Evolutionary conservation across 306 rosid species (phyloP).

Genomic region (Trifolium subterraneum): DNA sequence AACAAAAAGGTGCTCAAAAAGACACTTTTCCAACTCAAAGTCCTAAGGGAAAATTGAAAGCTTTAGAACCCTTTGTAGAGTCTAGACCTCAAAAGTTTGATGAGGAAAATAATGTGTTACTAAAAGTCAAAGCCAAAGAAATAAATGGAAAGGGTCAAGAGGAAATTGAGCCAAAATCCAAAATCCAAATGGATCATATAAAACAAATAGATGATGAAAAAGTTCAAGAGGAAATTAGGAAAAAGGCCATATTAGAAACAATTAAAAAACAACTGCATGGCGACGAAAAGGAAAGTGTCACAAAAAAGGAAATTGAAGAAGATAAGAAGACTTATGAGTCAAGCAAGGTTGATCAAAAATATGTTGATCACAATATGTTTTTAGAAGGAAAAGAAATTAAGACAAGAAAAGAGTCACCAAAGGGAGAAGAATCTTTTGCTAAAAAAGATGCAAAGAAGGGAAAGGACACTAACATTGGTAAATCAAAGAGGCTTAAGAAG

Average conservation of each 20-base stretch:
- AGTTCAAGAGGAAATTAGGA: slow-evolving; percentile 18
- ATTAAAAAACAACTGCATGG: slow-evolving; percentile 19
- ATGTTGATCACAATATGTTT: not conserved
- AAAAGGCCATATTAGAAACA: slow-evolving; percentile 15
- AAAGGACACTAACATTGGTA: slow-evolving; percentile 13
- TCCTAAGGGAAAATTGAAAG: slow-evolving; percentile 36
- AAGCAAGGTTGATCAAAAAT: slow-evolving; percentile 30
- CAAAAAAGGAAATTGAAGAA: slow-evolving; percentile 19
- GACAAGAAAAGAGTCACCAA: slow-evolving; percentile 33
- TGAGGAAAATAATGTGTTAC: slow-evolving; percentile 26
- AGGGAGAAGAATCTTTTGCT: not conserved
- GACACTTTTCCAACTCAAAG: not conserved
- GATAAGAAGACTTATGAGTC: slow-evolving; percentile 17
- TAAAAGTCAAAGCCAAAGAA: not conserved
- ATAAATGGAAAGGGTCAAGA: slow-evolving; percentile 29
- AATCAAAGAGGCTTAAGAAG: slow-evolving; percentile 17
- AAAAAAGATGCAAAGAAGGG: slow-evolving; percentile 23
- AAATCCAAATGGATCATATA: not conserved
- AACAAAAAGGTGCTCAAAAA: slow-evolving; percentile 25
- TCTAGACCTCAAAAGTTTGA: slow-evolving; percentile 19
- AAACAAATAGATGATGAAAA: slow-evolving; percentile 31
- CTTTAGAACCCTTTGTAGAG: slow-evolving; percentile 20
- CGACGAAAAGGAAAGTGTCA: not conserved
- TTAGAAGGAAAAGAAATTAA: slow-evolving; percentile 39
- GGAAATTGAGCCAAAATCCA: slow-evolving; percentile 35